Base-by-base conservation (phyloP, 257 asterid species). In the Ajuga chamaepitys region DNA sequence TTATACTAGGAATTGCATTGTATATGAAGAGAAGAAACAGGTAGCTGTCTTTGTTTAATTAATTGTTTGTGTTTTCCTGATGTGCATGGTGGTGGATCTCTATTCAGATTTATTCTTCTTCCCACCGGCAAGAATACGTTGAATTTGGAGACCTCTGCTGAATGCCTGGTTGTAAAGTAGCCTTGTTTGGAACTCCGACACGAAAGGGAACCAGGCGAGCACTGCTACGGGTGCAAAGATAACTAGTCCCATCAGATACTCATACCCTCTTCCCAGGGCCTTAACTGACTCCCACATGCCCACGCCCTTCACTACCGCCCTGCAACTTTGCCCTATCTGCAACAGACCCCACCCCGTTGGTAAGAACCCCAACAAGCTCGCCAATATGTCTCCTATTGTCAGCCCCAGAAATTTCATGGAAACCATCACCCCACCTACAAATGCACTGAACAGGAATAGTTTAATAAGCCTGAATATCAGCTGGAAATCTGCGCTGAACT, bases 321-420 rank as follows among this genome's bases (percentile, higher is more conserved):
- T 81, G 68, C 88, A 85, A 53, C 87, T 92, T 78, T 88, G 96
- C 34, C 78, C 77, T 30, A 69, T 60, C 89, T 68, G 80, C n/a
- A 87, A 77, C 59, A 89, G 78, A 67, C 91, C 95, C 97, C 97
- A 89, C 67, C 95, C 93, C 2, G 97, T 87, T 1, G 97, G 93
- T 66, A 89, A 65, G 83, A 89, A 89, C 22, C 91, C 89, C 63
- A 89, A 71, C 70, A 86, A 70, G 80, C 95, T 80, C 48, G 84
- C 77, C 25, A 85, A 86, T 1, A 89, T 86, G 53, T 89, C 97
- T 68, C 80, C 83, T 3, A 79, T 64, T 3, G 91, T 85, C 46
- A 89, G 94, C 25, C 76, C 75, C 3, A 80, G 80, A 77, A 89
- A 83, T 53, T 67, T 69, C 26, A 86, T 72, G 69, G 85, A 44